These are phyloP conservation scores for Neofusicoccum laricinum DNA, from an alignment of 2,329 filamentous ascomycete genomes.

Conservation along the genomic window DNA sequence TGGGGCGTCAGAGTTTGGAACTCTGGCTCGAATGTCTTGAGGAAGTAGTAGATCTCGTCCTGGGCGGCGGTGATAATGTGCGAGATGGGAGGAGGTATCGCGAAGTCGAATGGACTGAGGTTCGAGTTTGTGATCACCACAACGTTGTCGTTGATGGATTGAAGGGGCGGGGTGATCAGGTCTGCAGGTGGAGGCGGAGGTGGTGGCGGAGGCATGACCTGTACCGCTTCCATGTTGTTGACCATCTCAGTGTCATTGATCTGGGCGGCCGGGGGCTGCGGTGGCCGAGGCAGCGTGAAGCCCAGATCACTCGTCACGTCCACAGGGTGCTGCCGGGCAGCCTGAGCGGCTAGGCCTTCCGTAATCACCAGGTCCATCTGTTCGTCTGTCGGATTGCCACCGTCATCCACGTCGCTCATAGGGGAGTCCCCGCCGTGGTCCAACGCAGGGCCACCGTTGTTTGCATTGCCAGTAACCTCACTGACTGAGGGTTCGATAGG, in stretches of 20 bases:
- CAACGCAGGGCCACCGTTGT: neutral
- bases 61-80: conserved; percentile 24
- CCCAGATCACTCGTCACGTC: neutral
- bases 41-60: conserved; percentile 39
- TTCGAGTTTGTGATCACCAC: neutral
- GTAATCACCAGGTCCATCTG: conserved; percentile 9
- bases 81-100: conserved; percentile 28
- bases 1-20: conserved; percentile 31
- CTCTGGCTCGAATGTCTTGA: conserved; percentile 39
- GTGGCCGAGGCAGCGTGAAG: neutral
- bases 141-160: neutral
- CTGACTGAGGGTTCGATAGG: neutral
- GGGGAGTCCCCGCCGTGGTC: conserved; percentile 30
- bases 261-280: neutral
- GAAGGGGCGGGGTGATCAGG: conserved; percentile 12
- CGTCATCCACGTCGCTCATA: conserved; percentile 38
- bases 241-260: conserved; percentile 8
- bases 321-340: conserved; percentile 2
- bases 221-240: neutral
- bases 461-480: neutral
- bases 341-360: conserved; percentile 10
- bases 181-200: conserved; percentile 27
- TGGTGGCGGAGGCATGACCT: conserved; percentile 18
- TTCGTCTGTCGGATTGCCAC: conserved; percentile 4
- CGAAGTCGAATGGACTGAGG: conserved; percentile 17